Percentiles rank a stretch among this genome's conserved stretches.
Evolutionary conservation across 1,284 basidiomycete genomes (phyloP).

Genomic region (Mycena citricolor): DNA sequence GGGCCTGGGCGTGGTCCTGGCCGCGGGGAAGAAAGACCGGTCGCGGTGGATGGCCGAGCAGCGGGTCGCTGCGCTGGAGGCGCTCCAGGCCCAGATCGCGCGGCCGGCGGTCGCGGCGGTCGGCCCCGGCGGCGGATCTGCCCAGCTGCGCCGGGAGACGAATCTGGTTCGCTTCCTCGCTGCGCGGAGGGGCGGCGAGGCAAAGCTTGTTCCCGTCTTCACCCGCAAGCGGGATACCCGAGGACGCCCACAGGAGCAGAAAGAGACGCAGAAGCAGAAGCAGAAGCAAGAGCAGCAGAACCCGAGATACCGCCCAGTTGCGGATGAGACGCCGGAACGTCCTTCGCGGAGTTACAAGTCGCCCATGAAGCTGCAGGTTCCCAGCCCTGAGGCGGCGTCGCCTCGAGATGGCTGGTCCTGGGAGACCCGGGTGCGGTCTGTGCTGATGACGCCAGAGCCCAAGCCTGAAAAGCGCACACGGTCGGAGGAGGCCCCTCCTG

Average conservation of each 20-base stretch:
- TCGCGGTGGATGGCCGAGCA: constrained; percentile 21
- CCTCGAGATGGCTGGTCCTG: constrained; percentile 19
- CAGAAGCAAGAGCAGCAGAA: no score
- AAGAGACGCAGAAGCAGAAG: no score
- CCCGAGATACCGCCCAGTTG: no score
- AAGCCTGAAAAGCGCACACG: no score
- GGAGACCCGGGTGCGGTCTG: constrained; percentile 21
- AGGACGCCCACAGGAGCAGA: not conserved
- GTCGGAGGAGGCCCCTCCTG: not conserved
- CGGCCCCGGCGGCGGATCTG: no score
- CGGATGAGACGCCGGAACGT: constrained; percentile 2
- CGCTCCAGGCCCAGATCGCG: constrained; percentile 9
- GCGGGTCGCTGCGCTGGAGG: constrained; percentile 12
- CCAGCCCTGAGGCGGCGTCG: not conserved
- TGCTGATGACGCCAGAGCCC: constrained; percentile 13
- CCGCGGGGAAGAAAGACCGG: constrained; percentile 8
- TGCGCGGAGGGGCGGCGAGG: not conserved
- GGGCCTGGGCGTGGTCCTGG: constrained; percentile 1
- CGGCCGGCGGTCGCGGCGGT: no score
- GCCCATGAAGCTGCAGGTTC: constrained; percentile 17
- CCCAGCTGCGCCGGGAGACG: constrained; percentile 1
- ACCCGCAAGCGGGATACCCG: constrained; percentile 12
- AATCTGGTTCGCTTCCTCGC: constrained; percentile 20
- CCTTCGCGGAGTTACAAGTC: no score
- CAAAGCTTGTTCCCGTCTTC: constrained; percentile 21